phyloP scores from a whole-genome alignment of 148 eudicot genomes.

The Rhododendron ovatum region DNA sequence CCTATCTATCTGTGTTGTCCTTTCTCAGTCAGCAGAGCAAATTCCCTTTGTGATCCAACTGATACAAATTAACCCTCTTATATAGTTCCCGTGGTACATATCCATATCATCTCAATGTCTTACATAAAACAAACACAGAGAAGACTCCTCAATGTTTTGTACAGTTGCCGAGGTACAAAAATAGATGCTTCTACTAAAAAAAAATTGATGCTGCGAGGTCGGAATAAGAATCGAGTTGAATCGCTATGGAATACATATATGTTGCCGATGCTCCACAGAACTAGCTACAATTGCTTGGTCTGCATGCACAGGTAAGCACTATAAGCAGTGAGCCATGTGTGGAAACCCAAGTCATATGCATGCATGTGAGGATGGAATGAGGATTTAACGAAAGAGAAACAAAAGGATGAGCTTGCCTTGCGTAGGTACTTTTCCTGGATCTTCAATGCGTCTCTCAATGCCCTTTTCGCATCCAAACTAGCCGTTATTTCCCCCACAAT shows the following conservation, averaged over 20 bases:
- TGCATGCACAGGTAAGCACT: neutral
- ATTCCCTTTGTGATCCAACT: neutral
- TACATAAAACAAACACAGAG: neutral
- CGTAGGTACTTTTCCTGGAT: conserved; percentile 78
- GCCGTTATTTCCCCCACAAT: conserved; percentile 78
- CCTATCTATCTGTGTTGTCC: neutral
- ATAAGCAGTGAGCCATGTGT: neutral
- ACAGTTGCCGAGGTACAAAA: neutral
- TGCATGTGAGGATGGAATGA: neutral
- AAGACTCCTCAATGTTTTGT: neutral
- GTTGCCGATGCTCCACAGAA: neutral
- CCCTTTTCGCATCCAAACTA: conserved; percentile 74
- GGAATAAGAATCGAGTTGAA: neutral
- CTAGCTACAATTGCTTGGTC: conserved; percentile 12
- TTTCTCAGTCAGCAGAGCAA: neutral
- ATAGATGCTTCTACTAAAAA: neutral
- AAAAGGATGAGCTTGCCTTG: conserved; percentile 39
- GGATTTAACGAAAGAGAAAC: neutral
- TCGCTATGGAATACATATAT: neutral
- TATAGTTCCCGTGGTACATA: neutral
- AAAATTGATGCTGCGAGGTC: neutral
- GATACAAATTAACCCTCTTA: neutral
- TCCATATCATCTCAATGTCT: conserved; percentile 8
- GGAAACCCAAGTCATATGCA: neutral
- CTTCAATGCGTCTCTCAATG: conserved; percentile 65